Evolutionary conservation across 148 eudicot genomes (phyloP), one percentile per base, ranked within the genome.

Genomic region (Suaeda aralocaspica): DNA sequence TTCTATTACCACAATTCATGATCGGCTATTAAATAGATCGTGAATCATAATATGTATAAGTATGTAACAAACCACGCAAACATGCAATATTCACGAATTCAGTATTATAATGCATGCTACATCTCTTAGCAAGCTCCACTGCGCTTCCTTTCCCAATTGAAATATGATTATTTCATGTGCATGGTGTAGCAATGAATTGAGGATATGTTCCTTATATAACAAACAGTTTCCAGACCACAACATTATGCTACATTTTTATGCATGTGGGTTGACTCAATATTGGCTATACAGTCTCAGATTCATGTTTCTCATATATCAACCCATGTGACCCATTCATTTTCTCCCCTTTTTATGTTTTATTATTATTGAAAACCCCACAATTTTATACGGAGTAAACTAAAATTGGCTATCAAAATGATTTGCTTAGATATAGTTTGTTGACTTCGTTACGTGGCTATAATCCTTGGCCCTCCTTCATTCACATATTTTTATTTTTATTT

Each of bases 191-290:
- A 75, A 53, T 55, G 64, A 69, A 69, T 13, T 3, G 29, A 39
- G 34, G 33, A 59, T 24, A 53, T 76, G 79, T 58, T 48, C 51
- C 75, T 76, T 21, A 76, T 66, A 71, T 56, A 57, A 65, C 24
- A 57, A 76, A 66, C 79, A 76, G 10, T 71, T 65, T 24, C 0
- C 75, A 76, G 79, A 76, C 79, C 79, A 65, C 2, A 46, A 58
- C 26, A 70, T 25, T 49, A 25, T n/a, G n/a, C 66, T 46, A 66
- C 67, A 48, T 46, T 26, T 45, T 42, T 34, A 14, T 46, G 56
- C 77, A 74, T 74, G 77, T 74, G 77, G 48, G 59, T 49, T 67
- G 77, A 74, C 70, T 74, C 64, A 65, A 8, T 64, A n/a, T 60
- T 60, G 64, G 64, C 44, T 60, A 60, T 44, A 60, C 1, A 2